Conservation (phyloP, 345 rosid genomes). For the Citrus australasica region DNA sequence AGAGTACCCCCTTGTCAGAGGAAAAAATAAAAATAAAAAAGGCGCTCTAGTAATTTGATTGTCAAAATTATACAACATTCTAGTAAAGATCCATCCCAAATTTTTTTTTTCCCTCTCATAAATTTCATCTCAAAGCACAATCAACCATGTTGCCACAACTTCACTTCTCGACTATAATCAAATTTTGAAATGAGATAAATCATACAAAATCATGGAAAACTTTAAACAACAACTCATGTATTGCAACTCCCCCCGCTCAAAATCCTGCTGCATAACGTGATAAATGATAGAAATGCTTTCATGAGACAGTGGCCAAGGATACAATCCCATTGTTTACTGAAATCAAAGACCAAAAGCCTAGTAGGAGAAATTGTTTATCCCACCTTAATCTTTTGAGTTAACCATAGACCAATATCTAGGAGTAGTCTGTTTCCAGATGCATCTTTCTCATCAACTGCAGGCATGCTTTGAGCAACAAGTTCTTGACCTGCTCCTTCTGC, state of each 20-base stretch:
- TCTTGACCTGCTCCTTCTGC: constrained; percentile 99
- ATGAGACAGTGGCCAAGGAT: background rate
- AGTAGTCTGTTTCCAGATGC: constrained; percentile 88
- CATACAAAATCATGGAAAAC: background rate
- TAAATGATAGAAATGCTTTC: background rate
- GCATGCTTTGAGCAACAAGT: constrained; percentile 59
- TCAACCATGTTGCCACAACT: background rate
- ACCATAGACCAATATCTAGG: constrained; percentile 91
- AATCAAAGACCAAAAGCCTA: constrained; percentile 7
- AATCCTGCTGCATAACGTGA: background rate
- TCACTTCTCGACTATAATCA: too few relatives aligned
- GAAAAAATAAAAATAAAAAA: background rate
- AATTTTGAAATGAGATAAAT: background rate
- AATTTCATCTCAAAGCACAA: background rate
- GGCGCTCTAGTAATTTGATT: background rate
- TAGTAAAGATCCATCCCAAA: background rate
- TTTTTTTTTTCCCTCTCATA: background rate
- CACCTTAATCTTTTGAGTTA: constrained; percentile 86
- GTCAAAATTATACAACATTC: background rate
- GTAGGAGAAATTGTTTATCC: background rate
- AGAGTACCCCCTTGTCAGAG: background rate
- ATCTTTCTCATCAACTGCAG: constrained; percentile 51
- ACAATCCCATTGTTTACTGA: background rate
- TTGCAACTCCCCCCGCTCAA: background rate
- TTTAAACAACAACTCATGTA: background rate